phyloP scores from a whole-genome alignment of 257 asterid genomes.

The Perilla frutescens region DNA sequence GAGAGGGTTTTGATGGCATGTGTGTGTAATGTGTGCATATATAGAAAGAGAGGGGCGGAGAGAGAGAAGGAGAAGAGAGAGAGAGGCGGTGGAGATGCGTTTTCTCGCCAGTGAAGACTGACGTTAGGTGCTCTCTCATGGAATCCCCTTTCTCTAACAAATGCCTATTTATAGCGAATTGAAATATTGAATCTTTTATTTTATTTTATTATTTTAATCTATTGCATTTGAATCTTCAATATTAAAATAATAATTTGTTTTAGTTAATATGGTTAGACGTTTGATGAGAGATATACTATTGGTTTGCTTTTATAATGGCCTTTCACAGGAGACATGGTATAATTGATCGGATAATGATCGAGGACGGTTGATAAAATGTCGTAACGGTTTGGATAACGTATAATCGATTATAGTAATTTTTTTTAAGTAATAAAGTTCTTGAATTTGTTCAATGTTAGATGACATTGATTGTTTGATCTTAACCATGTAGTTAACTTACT shows the following conservation, averaged over 20 bases:
- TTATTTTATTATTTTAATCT: background rate
- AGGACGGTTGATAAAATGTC: too few species aligned
- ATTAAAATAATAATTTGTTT: background rate
- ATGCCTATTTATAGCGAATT: slow-evolving; percentile 40
- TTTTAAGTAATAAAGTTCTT: background rate
- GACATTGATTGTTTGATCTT: background rate
- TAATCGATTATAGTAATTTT: background rate
- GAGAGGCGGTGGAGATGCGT: slow-evolving; percentile 47
- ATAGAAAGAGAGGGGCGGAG: slow-evolving; percentile 12
- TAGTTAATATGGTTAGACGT: background rate
- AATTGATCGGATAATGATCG: too few species aligned
- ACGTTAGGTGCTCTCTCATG: slow-evolving; percentile 44
- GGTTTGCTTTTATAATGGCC: background rate
- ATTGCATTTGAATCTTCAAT: background rate
- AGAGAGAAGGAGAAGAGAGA: slow-evolving; percentile 24
- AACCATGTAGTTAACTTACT: background rate
- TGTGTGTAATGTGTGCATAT: slow-evolving; percentile 34
- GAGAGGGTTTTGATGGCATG: slow-evolving; percentile 48
- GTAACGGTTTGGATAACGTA: too few species aligned
- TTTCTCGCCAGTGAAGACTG: slow-evolving; percentile 47
- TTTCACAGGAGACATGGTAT: too few species aligned
- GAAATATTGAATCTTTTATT: background rate
- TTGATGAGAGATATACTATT: background rate
- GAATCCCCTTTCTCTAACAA: slow-evolving; percentile 27
- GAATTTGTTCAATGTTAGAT: background rate